phyloP scores from a whole-genome alignment of 805 yeast species.

The Candida takata region DNA sequence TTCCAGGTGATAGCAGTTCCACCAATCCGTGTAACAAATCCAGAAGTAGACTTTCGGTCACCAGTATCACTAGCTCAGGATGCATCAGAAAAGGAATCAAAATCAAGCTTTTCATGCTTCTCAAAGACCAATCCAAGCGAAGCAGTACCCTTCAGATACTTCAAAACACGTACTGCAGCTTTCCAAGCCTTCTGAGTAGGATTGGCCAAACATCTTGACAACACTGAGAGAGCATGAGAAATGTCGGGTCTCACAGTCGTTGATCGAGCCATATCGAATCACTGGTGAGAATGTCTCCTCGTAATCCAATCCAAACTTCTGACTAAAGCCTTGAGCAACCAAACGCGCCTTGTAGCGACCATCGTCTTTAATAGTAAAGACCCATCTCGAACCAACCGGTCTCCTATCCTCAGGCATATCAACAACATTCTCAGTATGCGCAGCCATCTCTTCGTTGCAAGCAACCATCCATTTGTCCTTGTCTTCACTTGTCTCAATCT shows the following conservation, averaged over 20 bases:
- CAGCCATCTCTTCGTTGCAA: not conserved
- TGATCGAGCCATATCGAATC: not conserved
- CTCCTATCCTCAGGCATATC: not conserved
- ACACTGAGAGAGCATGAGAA: not conserved
- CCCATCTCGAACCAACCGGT: not conserved
- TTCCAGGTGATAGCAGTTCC: conserved; percentile 4
- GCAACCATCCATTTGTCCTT: not conserved
- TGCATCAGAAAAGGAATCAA: conserved; percentile 2
- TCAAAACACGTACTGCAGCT: not conserved
- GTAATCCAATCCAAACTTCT: not conserved
- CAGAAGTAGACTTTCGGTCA: conserved; percentile 1
- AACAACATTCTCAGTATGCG: not conserved
- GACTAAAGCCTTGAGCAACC: conserved; percentile 2
- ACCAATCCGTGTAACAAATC: not conserved
- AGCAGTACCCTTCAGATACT: conserved; percentile 1
- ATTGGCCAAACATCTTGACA: not conserved
- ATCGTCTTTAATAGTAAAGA: not conserved
- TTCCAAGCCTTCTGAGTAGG: not conserved
- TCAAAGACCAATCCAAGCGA: not conserved
- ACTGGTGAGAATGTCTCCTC: not conserved
- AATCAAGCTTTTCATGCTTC: not conserved
- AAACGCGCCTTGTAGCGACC: conserved; percentile 1
- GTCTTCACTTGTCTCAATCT: not conserved
- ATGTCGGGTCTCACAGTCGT: conserved; percentile 2
- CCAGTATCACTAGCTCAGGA: not conserved